These are phyloP conservation scores for Clausena lansium DNA, from an alignment of 345 rosid genomes.

Conservation along the genomic window DNA sequence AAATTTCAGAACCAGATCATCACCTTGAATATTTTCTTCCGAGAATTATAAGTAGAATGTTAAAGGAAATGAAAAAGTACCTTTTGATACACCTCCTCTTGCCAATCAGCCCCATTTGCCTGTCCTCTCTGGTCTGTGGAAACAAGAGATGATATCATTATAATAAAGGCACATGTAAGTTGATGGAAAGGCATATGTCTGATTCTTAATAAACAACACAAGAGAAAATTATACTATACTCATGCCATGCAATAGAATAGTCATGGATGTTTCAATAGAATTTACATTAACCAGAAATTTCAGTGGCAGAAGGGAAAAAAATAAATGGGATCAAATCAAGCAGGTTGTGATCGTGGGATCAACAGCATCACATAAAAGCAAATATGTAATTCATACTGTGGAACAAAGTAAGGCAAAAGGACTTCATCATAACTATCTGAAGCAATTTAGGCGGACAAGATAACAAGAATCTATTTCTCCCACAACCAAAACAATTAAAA, in stretches of 20 bases:
- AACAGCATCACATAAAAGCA: background rate
- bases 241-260: background rate
- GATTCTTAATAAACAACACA: background rate
- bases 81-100: constrained; percentile 88
- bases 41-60: background rate
- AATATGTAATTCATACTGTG: background rate
- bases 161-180: constrained; percentile 20
- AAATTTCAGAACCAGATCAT: background rate
- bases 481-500: background rate
- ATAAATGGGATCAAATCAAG: background rate
- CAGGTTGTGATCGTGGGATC: background rate
- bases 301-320: background rate
- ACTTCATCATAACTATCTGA: background rate
- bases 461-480: background rate
- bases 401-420: background rate
- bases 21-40: background rate
- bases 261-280: background rate
- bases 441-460: background rate
- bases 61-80: constrained; percentile 29
- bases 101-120: constrained; percentile 79
- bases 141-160: constrained; percentile 62
- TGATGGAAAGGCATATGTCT: background rate
- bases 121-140: constrained; percentile 71
- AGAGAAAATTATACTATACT: background rate
- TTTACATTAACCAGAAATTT: background rate